A percentile compares a stretch with the other conserved stretches of the same genome.
phyloP scores from a whole-genome alignment of 257 asterid genomes.

The Sherardia arvensis region DNA sequence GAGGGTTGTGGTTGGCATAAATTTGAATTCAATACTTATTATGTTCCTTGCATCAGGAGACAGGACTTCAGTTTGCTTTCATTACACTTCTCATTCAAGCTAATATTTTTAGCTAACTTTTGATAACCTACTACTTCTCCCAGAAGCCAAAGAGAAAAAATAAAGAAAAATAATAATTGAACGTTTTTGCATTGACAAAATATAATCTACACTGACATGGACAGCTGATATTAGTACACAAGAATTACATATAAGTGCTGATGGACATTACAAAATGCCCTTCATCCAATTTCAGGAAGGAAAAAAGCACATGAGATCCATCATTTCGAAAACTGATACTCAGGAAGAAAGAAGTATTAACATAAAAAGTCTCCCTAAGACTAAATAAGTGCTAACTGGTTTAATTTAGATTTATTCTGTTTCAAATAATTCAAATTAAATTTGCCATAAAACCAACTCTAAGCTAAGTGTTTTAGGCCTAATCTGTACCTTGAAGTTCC shows the following conservation, averaged over 20 bases:
- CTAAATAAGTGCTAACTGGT: background rate
- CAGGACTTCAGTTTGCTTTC: background rate
- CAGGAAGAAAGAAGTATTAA: background rate
- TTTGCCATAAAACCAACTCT: background rate
- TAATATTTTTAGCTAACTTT: background rate
- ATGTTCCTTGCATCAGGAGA: background rate
- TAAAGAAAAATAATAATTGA: background rate
- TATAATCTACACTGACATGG: background rate
- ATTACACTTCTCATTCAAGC: background rate
- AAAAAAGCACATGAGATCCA: background rate
- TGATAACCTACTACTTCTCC: background rate
- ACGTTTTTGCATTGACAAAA: background rate
- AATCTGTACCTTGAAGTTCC: conserved; percentile 57
- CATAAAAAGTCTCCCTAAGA: background rate
- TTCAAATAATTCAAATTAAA: background rate
- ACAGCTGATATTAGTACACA: background rate
- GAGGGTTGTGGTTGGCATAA: background rate
- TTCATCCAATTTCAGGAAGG: background rate
- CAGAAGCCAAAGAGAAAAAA: background rate
- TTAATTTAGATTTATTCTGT: background rate
- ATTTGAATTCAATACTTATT: background rate
- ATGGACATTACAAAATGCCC: background rate
- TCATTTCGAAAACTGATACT: background rate
- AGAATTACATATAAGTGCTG: background rate
- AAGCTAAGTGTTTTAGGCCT: background rate